Conservation (phyloP, 2,329 filamentous ascomycete genomes). For the Albophoma yamanashiensis region DNA sequence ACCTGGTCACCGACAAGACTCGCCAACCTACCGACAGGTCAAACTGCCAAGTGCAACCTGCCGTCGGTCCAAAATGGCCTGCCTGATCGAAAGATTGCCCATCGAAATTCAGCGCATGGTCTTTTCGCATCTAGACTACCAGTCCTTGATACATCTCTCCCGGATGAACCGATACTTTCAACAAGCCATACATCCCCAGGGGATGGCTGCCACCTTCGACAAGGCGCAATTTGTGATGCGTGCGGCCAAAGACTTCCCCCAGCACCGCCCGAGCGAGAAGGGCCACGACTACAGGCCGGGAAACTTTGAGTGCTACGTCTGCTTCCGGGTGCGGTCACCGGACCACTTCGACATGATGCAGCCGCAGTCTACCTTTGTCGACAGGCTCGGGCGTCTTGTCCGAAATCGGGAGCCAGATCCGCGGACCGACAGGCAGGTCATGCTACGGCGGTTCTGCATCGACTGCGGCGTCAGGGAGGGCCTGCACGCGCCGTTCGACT, state of each 20-base stretch:
- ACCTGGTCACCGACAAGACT: neutral
- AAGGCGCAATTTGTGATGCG: constrained; percentile 30
- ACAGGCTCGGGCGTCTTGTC: constrained; percentile 18
- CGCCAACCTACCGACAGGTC: neutral
- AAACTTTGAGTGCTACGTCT: constrained; percentile 31
- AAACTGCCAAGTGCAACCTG: neutral
- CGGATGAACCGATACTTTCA: constrained; percentile 24
- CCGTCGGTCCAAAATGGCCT: constrained; percentile 8
- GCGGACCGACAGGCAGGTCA: constrained; percentile 15
- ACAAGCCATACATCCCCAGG: constrained; percentile 19
- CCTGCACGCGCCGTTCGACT: constrained; percentile 25
- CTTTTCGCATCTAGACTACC: constrained; percentile 25
- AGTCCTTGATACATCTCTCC: constrained; percentile 28
- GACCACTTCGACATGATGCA: constrained; percentile 27
- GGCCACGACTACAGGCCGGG: constrained; percentile 25
- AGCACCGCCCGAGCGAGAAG: constrained; percentile 26
- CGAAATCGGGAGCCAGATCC: constrained; percentile 15
- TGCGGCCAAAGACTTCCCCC: constrained; percentile 28
- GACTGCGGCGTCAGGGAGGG: constrained; percentile 27
- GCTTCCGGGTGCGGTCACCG: constrained; percentile 27
- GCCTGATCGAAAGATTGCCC: constrained; percentile 22
- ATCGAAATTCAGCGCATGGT: constrained; percentile 21
- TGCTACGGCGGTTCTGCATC: constrained; percentile 29
- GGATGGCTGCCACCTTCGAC: constrained; percentile 22
- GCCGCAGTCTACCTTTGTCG: constrained; percentile 19